A percentile compares a stretch with the other conserved stretches of the same genome.
phyloP scores from a whole-genome alignment of 1,139 yeast genomes.

The Taphrina deformans region DNA sequence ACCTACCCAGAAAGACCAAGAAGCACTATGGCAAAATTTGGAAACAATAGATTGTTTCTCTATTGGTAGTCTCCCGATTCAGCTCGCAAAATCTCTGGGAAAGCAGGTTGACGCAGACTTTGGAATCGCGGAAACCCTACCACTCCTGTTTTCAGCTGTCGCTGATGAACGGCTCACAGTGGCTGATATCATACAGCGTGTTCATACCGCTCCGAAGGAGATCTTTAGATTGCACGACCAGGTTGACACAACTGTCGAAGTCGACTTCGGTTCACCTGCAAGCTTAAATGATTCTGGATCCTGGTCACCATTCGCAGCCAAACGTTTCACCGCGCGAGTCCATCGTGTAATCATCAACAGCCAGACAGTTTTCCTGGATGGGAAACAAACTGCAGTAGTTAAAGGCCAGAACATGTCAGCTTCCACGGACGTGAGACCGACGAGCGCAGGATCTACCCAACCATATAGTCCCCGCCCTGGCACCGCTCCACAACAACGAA shows the following conservation, averaged over 20 bases:
- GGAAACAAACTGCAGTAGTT: slow-evolving; percentile 55
- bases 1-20: slow-evolving; percentile 79
- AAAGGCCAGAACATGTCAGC: slow-evolving; percentile 37
- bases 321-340: slow-evolving; percentile 69
- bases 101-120: slow-evolving; percentile 64
- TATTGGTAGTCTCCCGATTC: slow-evolving; percentile 75
- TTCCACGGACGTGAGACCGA: slow-evolving; percentile 13
- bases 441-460: background rate
- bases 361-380: slow-evolving; percentile 82
- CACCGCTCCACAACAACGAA: background rate
- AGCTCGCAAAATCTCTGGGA: slow-evolving; percentile 66
- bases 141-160: slow-evolving; percentile 80
- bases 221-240: slow-evolving; percentile 85
- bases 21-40: slow-evolving; percentile 76
- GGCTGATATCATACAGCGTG: slow-evolving; percentile 67
- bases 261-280: slow-evolving; percentile 72
- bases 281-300: slow-evolving; percentile 50
- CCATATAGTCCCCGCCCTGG: background rate
- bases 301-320: slow-evolving; percentile 57
- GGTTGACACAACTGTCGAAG: slow-evolving; percentile 68
- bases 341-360: slow-evolving; percentile 81
- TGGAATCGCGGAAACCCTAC: slow-evolving; percentile 78
- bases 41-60: slow-evolving; percentile 80
- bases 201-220: slow-evolving; percentile 78
- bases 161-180: slow-evolving; percentile 68